These are phyloP conservation scores for Aspergillus baeticus DNA, from an alignment of 495 filamentous ascomycete genomes.

Conservation along the genomic window DNA sequence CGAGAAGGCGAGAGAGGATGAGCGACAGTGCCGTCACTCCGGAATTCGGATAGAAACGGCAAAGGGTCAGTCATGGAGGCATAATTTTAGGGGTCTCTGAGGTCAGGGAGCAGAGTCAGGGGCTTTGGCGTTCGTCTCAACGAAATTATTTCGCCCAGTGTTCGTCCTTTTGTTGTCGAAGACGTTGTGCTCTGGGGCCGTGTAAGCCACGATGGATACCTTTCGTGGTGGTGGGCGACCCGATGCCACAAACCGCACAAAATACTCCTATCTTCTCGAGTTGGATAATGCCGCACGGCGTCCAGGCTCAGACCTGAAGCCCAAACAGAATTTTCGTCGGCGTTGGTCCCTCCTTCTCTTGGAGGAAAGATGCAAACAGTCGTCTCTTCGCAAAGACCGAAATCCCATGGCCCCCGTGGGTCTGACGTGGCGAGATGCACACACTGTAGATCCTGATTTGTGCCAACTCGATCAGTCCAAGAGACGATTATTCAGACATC, in stretches of 20 bases:
- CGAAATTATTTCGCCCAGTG: too few species aligned
- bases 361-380: neutral
- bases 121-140: too few species aligned
- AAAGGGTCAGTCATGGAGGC: neutral
- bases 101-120: neutral
- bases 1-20: neutral
- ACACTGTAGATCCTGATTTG: constrained; percentile 1
- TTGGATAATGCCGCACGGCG: too few species aligned
- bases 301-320: too few species aligned
- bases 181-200: neutral
- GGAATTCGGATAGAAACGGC: neutral
- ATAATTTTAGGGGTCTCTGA: neutral
- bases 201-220: neutral
- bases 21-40: neutral
- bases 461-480: constrained; percentile 3
- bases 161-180: neutral
- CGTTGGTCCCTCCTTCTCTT: neutral
- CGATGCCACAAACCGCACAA: neutral
- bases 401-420: constrained; percentile 1
- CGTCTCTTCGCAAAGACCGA: neutral
- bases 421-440: constrained; percentile 12
- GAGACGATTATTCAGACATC: neutral
- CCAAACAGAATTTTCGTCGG: neutral
- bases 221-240: neutral
- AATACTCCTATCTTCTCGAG: too few species aligned